These are phyloP conservation scores for Microbotryum intermedium DNA, from an alignment of 1,284 basidiomycete species.

Conservation along the genomic window DNA sequence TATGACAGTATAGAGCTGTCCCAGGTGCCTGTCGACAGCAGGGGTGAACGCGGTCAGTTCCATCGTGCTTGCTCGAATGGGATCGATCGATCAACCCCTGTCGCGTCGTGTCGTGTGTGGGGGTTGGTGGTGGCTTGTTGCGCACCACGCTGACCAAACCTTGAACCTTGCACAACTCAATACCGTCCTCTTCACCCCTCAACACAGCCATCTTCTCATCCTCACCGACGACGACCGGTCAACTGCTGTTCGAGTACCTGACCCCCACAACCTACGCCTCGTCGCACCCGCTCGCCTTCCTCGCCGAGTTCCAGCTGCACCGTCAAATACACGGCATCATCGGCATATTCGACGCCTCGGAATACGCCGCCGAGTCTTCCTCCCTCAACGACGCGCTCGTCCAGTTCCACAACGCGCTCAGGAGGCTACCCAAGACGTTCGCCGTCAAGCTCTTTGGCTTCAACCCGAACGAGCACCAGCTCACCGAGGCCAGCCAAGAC, in stretches of 20 bases:
- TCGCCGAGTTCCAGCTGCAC: constrained; percentile 55
- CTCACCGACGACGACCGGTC: constrained; percentile 60
- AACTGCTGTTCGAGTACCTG: constrained; percentile 63
- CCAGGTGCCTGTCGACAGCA: constrained; percentile 66
- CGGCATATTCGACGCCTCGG: constrained; percentile 59
- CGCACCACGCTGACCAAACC: no score
- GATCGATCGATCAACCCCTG: background rate
- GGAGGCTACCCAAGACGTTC: constrained; percentile 35
- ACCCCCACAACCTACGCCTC: constrained; percentile 56
- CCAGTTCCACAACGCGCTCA: constrained; percentile 32
- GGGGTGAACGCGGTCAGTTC: constrained; percentile 60
- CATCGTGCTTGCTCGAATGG: background rate
- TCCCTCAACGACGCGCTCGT: constrained; percentile 12
- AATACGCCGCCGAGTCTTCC: constrained; percentile 9
- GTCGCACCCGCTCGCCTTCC: constrained; percentile 50
- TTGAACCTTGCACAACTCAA: background rate
- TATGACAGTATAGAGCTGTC: constrained; percentile 62
- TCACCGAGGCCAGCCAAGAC: constrained; percentile 49
- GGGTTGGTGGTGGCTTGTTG: background rate
- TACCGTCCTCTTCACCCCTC: constrained; percentile 1
- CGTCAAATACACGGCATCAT: constrained; percentile 69
- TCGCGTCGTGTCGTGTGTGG: background rate
- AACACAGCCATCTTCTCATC: constrained; percentile 77
- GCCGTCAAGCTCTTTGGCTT: constrained; percentile 56
- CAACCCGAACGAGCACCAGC: constrained; percentile 66